A percentile compares a stretch with the other conserved stretches of the same genome.
phyloP scores from a whole-genome alignment of 2,329 filamentous ascomycete species.

The Pleoardoris graminearum region DNA sequence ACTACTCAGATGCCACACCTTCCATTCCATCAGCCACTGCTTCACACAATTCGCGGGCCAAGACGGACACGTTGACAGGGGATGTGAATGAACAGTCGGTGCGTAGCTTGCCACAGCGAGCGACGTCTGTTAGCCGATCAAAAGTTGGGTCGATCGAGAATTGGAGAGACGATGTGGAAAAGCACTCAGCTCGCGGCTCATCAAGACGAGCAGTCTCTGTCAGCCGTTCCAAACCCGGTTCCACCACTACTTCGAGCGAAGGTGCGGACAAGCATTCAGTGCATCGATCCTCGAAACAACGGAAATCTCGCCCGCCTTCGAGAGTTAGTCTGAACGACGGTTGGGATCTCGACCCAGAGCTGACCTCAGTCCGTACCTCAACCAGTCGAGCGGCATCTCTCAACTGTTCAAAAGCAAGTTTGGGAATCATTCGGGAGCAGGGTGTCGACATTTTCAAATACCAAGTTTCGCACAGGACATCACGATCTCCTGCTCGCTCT shows the following conservation, averaged over 20 bases:
- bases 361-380: neutral
- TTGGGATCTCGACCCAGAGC: neutral
- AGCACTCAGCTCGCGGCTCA: neutral
- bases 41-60: neutral
- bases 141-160: neutral
- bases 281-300: neutral
- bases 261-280: neutral
- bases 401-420: neutral
- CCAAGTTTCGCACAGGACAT: neutral
- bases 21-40: neutral
- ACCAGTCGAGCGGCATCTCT: neutral
- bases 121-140: neutral
- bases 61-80: neutral
- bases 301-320: neutral
- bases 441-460: conserved; percentile 3
- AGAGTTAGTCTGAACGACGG: neutral
- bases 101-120: neutral
- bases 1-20: conserved; percentile 1
- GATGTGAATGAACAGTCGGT: neutral
- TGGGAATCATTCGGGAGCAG: neutral
- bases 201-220: neutral
- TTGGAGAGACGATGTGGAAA: neutral
- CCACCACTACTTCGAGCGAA: neutral
- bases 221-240: neutral
- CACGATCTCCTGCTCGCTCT: neutral